These are phyloP conservation scores for Suhomyces tanzawaensis DNA, from an alignment of 805 yeast species.

Conservation along the genomic window DNA sequence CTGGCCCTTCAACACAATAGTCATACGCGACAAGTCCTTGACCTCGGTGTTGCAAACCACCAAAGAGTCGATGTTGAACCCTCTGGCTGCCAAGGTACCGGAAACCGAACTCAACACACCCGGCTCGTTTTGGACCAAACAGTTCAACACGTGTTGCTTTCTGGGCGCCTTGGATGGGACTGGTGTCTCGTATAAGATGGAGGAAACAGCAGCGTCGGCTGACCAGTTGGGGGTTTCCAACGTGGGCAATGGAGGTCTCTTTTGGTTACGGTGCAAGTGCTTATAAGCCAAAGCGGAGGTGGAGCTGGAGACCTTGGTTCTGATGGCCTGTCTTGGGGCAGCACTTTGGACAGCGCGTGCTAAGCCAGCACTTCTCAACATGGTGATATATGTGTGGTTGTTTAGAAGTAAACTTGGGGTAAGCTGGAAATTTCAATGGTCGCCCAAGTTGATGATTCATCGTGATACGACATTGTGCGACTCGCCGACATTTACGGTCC, in stretches of 20 bases:
- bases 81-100: slow-evolving; percentile 96
- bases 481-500: slow-evolving; percentile 5
- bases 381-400: not conserved
- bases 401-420: slow-evolving; percentile 5
- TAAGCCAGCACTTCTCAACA: slow-evolving; percentile 4
- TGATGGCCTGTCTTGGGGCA: slow-evolving; percentile 2
- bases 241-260: slow-evolving; percentile 88
- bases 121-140: slow-evolving; percentile 97
- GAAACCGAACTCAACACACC: slow-evolving; percentile 93
- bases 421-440: slow-evolving; percentile 1
- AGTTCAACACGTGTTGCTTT: slow-evolving; percentile 88
- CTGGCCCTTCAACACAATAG: slow-evolving; percentile 89
- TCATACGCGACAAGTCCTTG: slow-evolving; percentile 92
- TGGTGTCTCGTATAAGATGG: slow-evolving; percentile 92
- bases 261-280: slow-evolving; percentile 79
- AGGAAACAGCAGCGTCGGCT: slow-evolving; percentile 94
- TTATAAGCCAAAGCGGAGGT: slow-evolving; percentile 95
- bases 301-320: slow-evolving; percentile 49
- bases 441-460: slow-evolving; percentile 5
- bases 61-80: slow-evolving; percentile 95
- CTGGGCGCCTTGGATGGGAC: slow-evolving; percentile 56
- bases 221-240: slow-evolving; percentile 93
- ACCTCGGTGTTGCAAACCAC: slow-evolving; percentile 97
- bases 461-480: slow-evolving; percentile 2
- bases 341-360: not conserved